Evolutionary conservation across 2,329 filamentous ascomycete species (phyloP), one percentile per base, ranked within the genome.

Genomic region (Fusarium transvaalense): DNA sequence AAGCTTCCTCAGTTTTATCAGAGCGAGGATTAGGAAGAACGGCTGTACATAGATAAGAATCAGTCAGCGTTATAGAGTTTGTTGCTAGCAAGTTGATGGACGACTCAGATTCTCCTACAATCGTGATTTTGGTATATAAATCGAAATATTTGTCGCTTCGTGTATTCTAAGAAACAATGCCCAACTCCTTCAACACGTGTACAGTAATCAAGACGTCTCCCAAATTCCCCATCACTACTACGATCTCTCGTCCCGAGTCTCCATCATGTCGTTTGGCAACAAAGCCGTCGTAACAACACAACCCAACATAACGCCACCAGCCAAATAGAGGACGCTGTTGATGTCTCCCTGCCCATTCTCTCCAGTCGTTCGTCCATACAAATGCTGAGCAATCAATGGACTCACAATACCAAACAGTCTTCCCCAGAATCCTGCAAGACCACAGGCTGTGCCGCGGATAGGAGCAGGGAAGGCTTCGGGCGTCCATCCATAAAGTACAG

Each of bases 361-460:
- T 1, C 65, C 74, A 0, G 47, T 57, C 76, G 45, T 73, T 69
- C 29, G 55, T 0, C 79, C 75, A 37, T 81, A 78, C n/a, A 83
- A 45, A 39, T 77, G 77, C 66, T 86, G 82, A 6, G 84, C 85
- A 54, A 86, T 85, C 37, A 88, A 71, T 0, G 87, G 87, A 37
- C 84, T 85, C 17, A 89, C 81, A 43, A 89, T 88, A 12, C 85
- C 84, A 66, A 87, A 87, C 25, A 89, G 55, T 3, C 87, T 76
- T 2, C 87, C 87, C 85, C 85, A 88, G 71, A 88, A 89, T 61
- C 84, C 85, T 3, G 86, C 85, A 14, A 88, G 64, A 0, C 87
- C 87, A 68, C 83, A 85, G 0, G 87, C 87, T 0, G 85, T 87
- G 4, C 85, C 86, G 1, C 86, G 79, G 43, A 85, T 80, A 0